Percentiles rank a stretch among this genome's conserved stretches.
Conservation (phyloP, 495 filamentous ascomycete species). For the Penicillium silybi region DNA sequence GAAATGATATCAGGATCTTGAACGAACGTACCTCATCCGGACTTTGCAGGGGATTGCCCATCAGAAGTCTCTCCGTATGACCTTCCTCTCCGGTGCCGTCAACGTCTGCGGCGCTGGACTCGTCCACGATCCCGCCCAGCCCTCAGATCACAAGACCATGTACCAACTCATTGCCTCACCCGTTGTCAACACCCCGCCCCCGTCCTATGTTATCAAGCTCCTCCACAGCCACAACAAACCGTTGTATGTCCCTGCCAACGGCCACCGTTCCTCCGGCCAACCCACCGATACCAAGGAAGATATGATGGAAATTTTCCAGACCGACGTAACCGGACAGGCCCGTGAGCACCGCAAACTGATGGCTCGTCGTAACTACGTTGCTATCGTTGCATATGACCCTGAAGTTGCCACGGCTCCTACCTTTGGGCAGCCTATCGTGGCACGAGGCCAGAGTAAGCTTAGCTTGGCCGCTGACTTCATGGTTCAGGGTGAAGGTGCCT, state of each 20-base stretch:
- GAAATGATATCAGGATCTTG: slow-evolving; percentile 62
- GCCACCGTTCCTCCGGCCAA: slow-evolving; percentile 62
- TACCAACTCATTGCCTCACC: slow-evolving; percentile 92
- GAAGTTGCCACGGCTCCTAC: slow-evolving; percentile 58
- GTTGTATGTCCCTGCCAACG: slow-evolving; percentile 87
- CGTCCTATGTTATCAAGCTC: slow-evolving; percentile 82
- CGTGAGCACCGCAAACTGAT: slow-evolving; percentile 87
- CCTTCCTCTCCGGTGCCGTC: slow-evolving; percentile 89
- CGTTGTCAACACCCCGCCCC: slow-evolving; percentile 83
- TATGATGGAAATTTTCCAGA: slow-evolving; percentile 99
- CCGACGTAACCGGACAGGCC: slow-evolving; percentile 72
- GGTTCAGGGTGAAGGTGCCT: slow-evolving; percentile 85
- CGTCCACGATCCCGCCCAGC: slow-evolving; percentile 88
- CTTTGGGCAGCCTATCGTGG: slow-evolving; percentile 36
- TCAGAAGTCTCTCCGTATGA: slow-evolving; percentile 92
- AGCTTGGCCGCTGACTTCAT: slow-evolving; percentile 95
- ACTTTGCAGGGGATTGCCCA: slow-evolving; percentile 92
- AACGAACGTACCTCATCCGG: slow-evolving; percentile 92
- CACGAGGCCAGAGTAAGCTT: slow-evolving; percentile 57
- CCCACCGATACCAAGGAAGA: slow-evolving; percentile 90
- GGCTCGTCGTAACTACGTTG: slow-evolving; percentile 91
- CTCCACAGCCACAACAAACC: slow-evolving; percentile 82
- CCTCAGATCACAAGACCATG: slow-evolving; percentile 96
- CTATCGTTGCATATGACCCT: slow-evolving; percentile 88
- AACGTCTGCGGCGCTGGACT: slow-evolving; percentile 90